Percentiles rank a stretch among this genome's conserved stretches.
These are phyloP conservation scores for Trichoderma gracile DNA, from an alignment of 2,329 filamentous ascomycete genomes.

Conservation along the genomic window DNA sequence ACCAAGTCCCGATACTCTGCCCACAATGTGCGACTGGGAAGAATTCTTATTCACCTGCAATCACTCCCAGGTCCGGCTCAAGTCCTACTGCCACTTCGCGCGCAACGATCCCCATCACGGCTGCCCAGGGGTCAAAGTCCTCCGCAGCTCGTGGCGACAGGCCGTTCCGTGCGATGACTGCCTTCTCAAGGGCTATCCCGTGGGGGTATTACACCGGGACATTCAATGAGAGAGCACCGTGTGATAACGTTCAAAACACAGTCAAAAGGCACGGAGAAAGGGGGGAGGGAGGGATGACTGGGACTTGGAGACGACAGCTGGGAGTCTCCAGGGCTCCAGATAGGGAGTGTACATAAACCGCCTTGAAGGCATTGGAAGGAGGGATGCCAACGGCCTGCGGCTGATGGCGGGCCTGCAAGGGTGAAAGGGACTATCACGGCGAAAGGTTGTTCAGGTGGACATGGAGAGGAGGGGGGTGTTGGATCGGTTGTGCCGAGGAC, in stretches of 20 bases:
- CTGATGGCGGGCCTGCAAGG: slow-evolving; percentile 4
- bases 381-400: slow-evolving; percentile 8
- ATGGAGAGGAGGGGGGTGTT: not conserved
- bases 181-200: slow-evolving; percentile 26
- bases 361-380: not conserved
- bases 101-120: slow-evolving; percentile 70
- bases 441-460: not conserved
- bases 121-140: slow-evolving; percentile 67
- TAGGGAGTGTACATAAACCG: slow-evolving; percentile 16
- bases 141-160: slow-evolving; percentile 62
- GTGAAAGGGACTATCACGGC: not conserved
- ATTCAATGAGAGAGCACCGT: not conserved
- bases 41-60: slow-evolving; percentile 67
- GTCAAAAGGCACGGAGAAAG: not conserved
- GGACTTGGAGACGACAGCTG: not conserved
- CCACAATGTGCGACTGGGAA: slow-evolving; percentile 69
- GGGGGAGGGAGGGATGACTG: not conserved
- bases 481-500: not conserved
- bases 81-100: slow-evolving; percentile 72
- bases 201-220: not conserved
- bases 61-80: slow-evolving; percentile 60
- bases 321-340: not conserved
- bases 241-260: not conserved
- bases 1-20: not conserved
- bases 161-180: slow-evolving; percentile 55